A percentile compares a stretch with the other conserved stretches of the same genome.
Conservation (phyloP, 2,329 filamentous ascomycete species). For the Amesomyces nigricolor region DNA sequence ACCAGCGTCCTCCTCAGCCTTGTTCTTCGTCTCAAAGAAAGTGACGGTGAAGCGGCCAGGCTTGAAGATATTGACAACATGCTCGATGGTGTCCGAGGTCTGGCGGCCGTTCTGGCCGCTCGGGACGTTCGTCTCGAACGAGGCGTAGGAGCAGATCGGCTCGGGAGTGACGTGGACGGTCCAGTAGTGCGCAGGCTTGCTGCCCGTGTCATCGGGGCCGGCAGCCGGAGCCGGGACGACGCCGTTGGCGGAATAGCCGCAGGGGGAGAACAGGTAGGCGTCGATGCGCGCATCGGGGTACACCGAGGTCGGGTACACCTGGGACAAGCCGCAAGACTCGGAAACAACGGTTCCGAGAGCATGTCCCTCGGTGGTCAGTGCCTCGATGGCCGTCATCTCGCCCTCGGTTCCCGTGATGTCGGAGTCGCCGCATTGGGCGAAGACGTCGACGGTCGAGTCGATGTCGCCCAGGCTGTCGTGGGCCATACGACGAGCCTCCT, state of each 20-base stretch:
- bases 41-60: conserved; percentile 97
- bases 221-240: conserved; percentile 74
- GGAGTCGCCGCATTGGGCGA: conserved; percentile 57
- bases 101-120: conserved; percentile 80
- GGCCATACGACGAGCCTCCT: conserved; percentile 56
- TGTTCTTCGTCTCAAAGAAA: conserved; percentile 81
- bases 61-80: conserved; percentile 93
- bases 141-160: conserved; percentile 93
- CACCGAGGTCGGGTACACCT: conserved; percentile 78
- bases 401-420: conserved; percentile 49
- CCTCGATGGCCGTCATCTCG: conserved; percentile 47
- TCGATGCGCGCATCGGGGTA: conserved; percentile 94
- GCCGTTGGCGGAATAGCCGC: conserved; percentile 94
- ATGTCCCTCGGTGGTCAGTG: conserved; percentile 87
- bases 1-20: conserved; percentile 8
- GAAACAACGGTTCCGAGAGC: conserved; percentile 89
- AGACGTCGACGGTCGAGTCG: conserved; percentile 66
- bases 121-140: conserved; percentile 97
- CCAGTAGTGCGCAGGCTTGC: conserved; percentile 76
- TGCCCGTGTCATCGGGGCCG: conserved; percentile 37
- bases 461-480: conserved; percentile 53
- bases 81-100: conserved; percentile 84
- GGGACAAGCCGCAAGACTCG: conserved; percentile 79
- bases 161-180: conserved; percentile 98
- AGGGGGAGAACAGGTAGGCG: conserved; percentile 92